Conservation (phyloP, 345 rosid genomes). For the Brassica napus region DNA sequence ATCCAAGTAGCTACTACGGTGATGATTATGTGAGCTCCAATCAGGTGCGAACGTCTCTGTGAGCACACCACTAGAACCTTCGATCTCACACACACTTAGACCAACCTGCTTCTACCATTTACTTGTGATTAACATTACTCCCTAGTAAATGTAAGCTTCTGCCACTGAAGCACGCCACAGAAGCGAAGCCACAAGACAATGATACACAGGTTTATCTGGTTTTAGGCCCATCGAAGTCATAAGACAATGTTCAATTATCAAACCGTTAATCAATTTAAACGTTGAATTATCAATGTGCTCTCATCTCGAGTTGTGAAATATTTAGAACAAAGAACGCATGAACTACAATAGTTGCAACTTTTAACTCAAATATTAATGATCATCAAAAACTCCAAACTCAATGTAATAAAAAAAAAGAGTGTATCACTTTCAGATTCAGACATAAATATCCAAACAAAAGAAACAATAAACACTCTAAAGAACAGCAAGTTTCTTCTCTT, state of each 20-base stretch:
- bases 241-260: background rate
- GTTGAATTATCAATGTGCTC: background rate
- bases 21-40: constrained; percentile 59
- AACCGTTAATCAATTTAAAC: background rate
- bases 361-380: background rate
- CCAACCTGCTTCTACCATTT: background rate
- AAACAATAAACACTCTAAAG: constrained; percentile 12
- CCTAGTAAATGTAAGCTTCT: no score
- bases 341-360: background rate
- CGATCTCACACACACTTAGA: constrained; percentile 53
- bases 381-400: background rate
- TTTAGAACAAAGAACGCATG: background rate
- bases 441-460: constrained; percentile 15
- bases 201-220: background rate
- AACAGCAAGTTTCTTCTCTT: constrained; percentile 20
- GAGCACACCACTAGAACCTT: constrained; percentile 82
- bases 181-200: no score
- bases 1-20: constrained; percentile 27
- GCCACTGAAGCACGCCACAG: no score
- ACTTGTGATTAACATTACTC: background rate
- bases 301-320: background rate
- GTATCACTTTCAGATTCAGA: no score
- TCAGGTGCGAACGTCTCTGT: constrained; percentile 93
- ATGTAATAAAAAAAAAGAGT: no score
- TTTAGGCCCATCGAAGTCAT: no score